A percentile compares a stretch with the other conserved stretches of the same genome.
Evolutionary conservation across 108 stramenopile species (phyloP).

Genomic region (Poteriospumella lacustris): DNA sequence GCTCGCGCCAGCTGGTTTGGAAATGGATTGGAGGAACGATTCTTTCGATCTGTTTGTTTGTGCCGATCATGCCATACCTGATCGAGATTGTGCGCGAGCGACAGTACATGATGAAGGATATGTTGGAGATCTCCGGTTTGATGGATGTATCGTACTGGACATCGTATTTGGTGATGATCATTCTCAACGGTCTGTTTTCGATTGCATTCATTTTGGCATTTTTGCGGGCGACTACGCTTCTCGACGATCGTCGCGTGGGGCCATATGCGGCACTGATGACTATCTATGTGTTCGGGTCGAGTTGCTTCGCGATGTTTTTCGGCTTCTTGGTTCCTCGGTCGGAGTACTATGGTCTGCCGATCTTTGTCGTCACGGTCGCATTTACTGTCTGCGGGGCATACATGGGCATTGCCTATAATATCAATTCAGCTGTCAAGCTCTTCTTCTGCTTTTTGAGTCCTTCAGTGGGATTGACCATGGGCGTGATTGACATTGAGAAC

Average conservation of each 20-base stretch:
- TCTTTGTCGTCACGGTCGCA: background rate
- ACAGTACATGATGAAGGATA: constrained; percentile 25
- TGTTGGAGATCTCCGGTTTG: constrained; percentile 21
- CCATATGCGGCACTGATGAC: constrained; percentile 26
- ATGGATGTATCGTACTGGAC: constrained; percentile 11
- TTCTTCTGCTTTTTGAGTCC: constrained; percentile 23
- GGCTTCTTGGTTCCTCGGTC: constrained; percentile 1
- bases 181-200: background rate
- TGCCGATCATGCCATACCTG: background rate
- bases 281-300: background rate
- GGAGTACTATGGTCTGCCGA: constrained; percentile 20
- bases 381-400: background rate
- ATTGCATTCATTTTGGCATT: too few species aligned
- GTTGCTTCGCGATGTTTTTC: background rate
- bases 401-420: background rate
- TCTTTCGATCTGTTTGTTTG: background rate
- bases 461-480: constrained; percentile 13
- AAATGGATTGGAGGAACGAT: constrained; percentile 22
- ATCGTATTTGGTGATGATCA: background rate
- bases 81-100: constrained; percentile 20
- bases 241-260: background rate
- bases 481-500: constrained; percentile 23
- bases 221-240: background rate
- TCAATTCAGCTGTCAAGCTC: background rate
- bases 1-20: background rate